A percentile compares a stretch with the other conserved stretches of the same genome.
phyloP scores from a whole-genome alignment of 202 grass and related monocot species.

The Sporobolus alterniflorus region DNA sequence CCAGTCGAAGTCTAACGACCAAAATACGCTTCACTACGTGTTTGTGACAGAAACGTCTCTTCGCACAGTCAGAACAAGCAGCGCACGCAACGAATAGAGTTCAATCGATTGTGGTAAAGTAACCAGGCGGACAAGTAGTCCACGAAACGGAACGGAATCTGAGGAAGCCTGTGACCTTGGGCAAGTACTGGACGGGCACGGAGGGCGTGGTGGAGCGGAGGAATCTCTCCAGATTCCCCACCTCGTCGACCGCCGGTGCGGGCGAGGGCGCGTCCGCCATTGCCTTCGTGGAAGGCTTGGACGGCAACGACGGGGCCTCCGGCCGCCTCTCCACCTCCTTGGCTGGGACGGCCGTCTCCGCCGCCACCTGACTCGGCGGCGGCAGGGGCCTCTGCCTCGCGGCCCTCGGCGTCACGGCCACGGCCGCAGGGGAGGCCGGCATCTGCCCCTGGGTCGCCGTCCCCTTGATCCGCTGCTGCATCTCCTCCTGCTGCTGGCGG shows the following conservation, averaged over 20 bases:
- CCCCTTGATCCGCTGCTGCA: conserved; percentile 38
- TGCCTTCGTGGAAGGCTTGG: neutral
- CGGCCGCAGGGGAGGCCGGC: neutral
- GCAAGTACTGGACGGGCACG: conserved; percentile 58
- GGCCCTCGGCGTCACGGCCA: neutral
- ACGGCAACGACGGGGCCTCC: neutral
- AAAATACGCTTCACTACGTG: neutral
- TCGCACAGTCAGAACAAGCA: neutral
- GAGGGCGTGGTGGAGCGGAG: conserved; percentile 60
- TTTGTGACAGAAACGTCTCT: neutral
- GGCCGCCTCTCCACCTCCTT: conserved; percentile 8
- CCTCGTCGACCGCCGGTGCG: neutral
- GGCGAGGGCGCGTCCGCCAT: neutral
- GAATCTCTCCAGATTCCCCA: conserved; percentile 66
- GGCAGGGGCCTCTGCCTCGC: conserved; percentile 21
- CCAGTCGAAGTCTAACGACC: neutral
- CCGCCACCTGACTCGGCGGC: neutral
- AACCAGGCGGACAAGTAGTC: neutral
- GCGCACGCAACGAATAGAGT: neutral
- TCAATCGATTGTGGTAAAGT: neutral
- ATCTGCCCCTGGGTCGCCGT: neutral
- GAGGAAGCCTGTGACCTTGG: conserved; percentile 45
- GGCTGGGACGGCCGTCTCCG: neutral
- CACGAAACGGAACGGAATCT: neutral
- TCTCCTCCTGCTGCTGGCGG: conserved; percentile 61